Base-by-base conservation (phyloP, 306 rosid species). In the Cucurbita pepo region DNA sequence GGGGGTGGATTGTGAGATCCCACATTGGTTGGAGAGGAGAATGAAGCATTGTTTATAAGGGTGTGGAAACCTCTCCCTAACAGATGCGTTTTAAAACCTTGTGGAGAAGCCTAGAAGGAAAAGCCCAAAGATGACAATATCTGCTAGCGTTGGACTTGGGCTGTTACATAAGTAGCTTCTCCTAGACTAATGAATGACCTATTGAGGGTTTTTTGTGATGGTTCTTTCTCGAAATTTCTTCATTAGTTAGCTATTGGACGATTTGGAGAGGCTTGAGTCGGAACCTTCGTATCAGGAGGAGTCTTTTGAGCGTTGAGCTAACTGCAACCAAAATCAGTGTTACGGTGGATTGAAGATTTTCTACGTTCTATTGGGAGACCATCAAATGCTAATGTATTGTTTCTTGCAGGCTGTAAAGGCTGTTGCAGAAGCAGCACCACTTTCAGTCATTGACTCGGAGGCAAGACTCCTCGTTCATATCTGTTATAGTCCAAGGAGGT, bases 401-500 rank as follows among this genome's bases (percentile, higher is more conserved):
- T 67, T 22, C 56, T 70, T 86, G 81, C 76, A 94, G 96, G 81
- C 99, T 3, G 76, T 89, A 79, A 89, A 86, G 71, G 91, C 80
- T 56, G 92, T 89, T 73, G 88, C 96, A 73, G 96, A 89, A 52
- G 96, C 97, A 55, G 88, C 96, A 0, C 85, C 90, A 2, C 25
- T 80, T 71, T 76, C 73, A 30, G 88, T 56, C 71, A 66, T 16
- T 80, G 90, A 85, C 60, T 79, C 78, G 87, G 87, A 81, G 51
- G 95, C 87, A 79, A 87, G 96, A 79, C 76, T 94, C 71, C 96
- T 94, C 72, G 78, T 94, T 79, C 96, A 94, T 81, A 83, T 89
- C 55, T 86, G 85, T 80, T 89, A 86, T 60, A 87, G 97, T 77
- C 99, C 97, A 13, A 85, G 88, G 81, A 91, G 97, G 99, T 94